Evolutionary conservation across 331 rosid species (phyloP).

Genomic region (Dryas integrifolia): DNA sequence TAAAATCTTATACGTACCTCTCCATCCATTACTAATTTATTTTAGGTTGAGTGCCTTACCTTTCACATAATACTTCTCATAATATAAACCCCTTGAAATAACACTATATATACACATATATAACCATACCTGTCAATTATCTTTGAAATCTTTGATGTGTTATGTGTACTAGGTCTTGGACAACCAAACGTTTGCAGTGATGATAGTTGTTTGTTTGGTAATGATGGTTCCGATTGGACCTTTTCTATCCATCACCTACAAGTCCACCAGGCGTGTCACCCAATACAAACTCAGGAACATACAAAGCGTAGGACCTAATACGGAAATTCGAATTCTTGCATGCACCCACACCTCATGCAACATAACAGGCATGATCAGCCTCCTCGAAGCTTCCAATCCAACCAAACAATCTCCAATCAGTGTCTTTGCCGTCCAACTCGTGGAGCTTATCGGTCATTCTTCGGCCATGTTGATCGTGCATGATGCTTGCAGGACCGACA

Average conservation of each 20-base stretch:
- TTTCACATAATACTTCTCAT: too few species aligned
- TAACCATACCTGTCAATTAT: not conserved
- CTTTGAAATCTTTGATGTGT: not conserved
- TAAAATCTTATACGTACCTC: too few species aligned
- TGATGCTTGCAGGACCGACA: slow-evolving; percentile 29
- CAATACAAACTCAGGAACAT: slow-evolving; percentile 59
- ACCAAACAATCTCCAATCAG: slow-evolving; percentile 31
- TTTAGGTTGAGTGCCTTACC: too few species aligned
- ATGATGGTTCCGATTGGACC: slow-evolving; percentile 48
- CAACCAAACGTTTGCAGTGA: slow-evolving; percentile 54
- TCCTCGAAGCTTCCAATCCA: slow-evolving; percentile 59
- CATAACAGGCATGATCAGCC: slow-evolving; percentile 47
- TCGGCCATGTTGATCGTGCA: slow-evolving; percentile 54
- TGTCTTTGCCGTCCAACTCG: slow-evolving; percentile 48
- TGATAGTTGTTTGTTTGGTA: slow-evolving; percentile 42
- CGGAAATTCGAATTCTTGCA: slow-evolving; percentile 51
- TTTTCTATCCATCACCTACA: slow-evolving; percentile 44
- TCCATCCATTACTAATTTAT: too few species aligned
- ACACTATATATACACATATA: too few species aligned
- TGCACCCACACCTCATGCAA: slow-evolving; percentile 54
- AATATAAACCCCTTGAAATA: too few species aligned
- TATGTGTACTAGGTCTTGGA: slow-evolving; percentile 42
- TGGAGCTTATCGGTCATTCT: slow-evolving; percentile 54
- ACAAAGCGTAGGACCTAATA: slow-evolving; percentile 34
- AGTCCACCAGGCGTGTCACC: slow-evolving; percentile 52